phyloP scores from a whole-genome alignment of 305 asterid species.

The Caryopteris hybrid region DNA sequence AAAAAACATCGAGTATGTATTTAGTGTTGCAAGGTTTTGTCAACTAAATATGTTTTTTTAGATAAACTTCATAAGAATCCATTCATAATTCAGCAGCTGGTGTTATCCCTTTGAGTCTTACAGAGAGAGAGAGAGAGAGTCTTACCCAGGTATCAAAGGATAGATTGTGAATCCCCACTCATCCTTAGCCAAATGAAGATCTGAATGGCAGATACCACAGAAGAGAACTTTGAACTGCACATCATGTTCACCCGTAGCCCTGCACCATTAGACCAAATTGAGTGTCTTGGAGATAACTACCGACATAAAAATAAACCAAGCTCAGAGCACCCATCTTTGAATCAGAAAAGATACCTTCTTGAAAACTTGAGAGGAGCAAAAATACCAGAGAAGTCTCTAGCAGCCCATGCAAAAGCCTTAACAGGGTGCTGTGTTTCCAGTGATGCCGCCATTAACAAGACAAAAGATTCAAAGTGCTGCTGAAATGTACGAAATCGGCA shows the following conservation, averaged over 20 bases:
- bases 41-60: no score
- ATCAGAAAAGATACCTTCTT: background rate
- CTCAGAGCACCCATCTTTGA: no score
- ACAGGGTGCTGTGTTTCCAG: slow-evolving; percentile 4
- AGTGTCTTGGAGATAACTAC: background rate
- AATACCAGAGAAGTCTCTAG: background rate
- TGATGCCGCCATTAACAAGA: slow-evolving; percentile 1
- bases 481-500: background rate
- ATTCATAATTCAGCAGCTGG: no score
- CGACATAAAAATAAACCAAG: no score
- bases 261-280: slow-evolving; percentile 2
- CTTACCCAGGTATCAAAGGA: slow-evolving; percentile 42
- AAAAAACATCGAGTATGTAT: no score
- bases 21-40: no score
- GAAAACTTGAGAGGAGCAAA: slow-evolving; percentile 8
- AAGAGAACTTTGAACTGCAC: slow-evolving; percentile 43
- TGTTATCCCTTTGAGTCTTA: background rate
- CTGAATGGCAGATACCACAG: slow-evolving; percentile 44
- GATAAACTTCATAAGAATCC: no score
- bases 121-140: no score
- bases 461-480: background rate
- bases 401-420: slow-evolving; percentile 8
- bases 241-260: slow-evolving; percentile 46
- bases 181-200: slow-evolving; percentile 33
- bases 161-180: slow-evolving; percentile 31